Base-by-base conservation (phyloP, 1,139 yeast species). In the Citeromyces hawaiiensis region DNA sequence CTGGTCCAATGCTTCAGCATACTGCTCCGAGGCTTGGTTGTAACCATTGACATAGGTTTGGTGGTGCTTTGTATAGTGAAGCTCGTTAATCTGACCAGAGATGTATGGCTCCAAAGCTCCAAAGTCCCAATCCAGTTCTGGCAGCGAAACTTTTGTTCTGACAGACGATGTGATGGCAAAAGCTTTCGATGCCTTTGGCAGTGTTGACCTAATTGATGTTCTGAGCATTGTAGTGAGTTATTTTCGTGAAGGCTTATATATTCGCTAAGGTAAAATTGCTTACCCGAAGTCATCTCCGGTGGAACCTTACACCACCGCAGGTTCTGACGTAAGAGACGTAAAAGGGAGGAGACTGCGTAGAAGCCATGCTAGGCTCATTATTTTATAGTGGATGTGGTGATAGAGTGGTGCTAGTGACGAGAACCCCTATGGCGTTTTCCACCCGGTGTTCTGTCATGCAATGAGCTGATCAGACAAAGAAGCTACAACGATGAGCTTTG, bases 21-120 rank as follows among this genome's bases (percentile, higher is more conserved):
- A 70, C 61, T 83, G 82, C 60, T 85, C 95, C 54, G 76, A 62
- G 35, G 95, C 88, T 35, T 78, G 64, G 65, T 88, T 88, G 68
- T 76, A 83, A 39, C 94, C 93, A 55, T 73, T 83, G 53, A 86
- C 96, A 55, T 88, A 88, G 32, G 96, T 83, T 63, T 86, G 95
- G 63, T 88, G 96, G 64, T 88, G 97, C 68, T 88, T 87, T 51
- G 79, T 69, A 72, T 88, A 81, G 67, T 88, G 97, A 41, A 82
- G 55, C 63, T 86, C 94, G 63, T 86, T 88, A 64, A 88, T 87
- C 57, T 83, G 75, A 40, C 87, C 94, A 36, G 94, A 79, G 52
- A 88, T 86, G 64, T 66, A 73, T 43, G 97, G 97, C 66, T 88
- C 97, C 45, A 88, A 70, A 18, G 91, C 96, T 49, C 76, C 83